Evolutionary conservation across 805 yeast genomes (phyloP).

Genomic region (Metschnikowia continentalis): DNA sequence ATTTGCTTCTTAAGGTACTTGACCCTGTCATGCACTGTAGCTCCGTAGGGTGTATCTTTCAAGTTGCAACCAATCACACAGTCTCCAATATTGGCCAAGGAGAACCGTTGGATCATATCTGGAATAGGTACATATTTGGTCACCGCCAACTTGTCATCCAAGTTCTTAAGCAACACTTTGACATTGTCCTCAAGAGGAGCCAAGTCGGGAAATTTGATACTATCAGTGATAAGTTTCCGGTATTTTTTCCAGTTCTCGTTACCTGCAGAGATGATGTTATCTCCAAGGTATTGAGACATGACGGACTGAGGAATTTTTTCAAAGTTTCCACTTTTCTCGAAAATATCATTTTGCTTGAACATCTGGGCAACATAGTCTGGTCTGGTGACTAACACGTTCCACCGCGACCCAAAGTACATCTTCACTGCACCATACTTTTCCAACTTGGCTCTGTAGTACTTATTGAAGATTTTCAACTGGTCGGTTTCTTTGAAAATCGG

Average conservation of each 20-base stretch:
- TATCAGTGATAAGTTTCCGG: conserved; percentile 41
- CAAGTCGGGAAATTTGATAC: conserved; percentile 47
- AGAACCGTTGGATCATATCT: conserved; percentile 43
- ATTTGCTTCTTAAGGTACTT: conserved; percentile 47
- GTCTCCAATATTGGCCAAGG: conserved; percentile 48
- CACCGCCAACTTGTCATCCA: conserved; percentile 19
- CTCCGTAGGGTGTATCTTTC: conserved; percentile 29
- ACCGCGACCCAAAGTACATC: conserved; percentile 55
- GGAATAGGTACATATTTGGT: conserved; percentile 5
- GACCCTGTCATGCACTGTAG: conserved; percentile 38
- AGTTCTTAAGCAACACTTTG: conserved; percentile 21
- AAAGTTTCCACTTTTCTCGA: conserved; percentile 58
- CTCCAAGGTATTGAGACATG: conserved; percentile 54
- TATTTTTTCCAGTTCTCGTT: conserved; percentile 49
- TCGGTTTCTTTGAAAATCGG: conserved; percentile 43
- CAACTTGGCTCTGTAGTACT: conserved; percentile 40
- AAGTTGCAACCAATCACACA: conserved; percentile 49
- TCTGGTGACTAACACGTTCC: conserved; percentile 52
- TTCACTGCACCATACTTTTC: conserved; percentile 56
- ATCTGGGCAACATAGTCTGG: conserved; percentile 46
- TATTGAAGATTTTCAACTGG: conserved; percentile 44
- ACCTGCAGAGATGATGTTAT: conserved; percentile 57
- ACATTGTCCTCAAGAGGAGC: conserved; percentile 39
- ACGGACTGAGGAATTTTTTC: conserved; percentile 54
- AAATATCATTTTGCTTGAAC: conserved; percentile 46